Base-by-base conservation (phyloP, 2,329 filamentous ascomycete species). In the Dothistroma septosporum region DNA sequence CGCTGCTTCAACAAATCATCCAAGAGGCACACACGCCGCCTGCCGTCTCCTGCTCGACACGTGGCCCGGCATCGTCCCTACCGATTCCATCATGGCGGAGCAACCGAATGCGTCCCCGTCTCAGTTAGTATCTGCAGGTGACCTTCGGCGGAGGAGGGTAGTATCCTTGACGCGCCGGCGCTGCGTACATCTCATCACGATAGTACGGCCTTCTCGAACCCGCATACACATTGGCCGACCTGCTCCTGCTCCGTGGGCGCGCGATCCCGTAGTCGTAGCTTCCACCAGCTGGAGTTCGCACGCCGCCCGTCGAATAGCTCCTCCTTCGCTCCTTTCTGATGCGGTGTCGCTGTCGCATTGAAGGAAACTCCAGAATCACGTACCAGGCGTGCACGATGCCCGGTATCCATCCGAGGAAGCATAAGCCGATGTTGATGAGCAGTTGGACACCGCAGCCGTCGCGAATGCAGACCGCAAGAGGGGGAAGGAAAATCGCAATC, bases 391-490 rank as follows among this genome's bases (percentile, higher is more conserved):
- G 50, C 11, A 53, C 89, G 78, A 95, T 91, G 19, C 63, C 66
- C 9, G 67, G 70, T 16, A 73, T 60, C 76, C 84, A 87, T 76
- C 83, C 86, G 68, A 92, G 81, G 70, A 90, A 85, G 69, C 90
- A 93, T 77, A 95, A 81, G 72, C 90, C 82, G 77, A 94, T 90
- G 86, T 94, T 94, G 84, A 96, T 92, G 78, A 92, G 81, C 72
- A 96, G 81, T 75, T 94, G 89, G 68, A 85, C 84, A 74, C 87
- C 87, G 79, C 91, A 95, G 71, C 91, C 91, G 67, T 87, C 85
- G 85, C 95, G 91, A 67, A 95, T 86, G 82, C 94, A 91, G 75
- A 96, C 91, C 79, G 91, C 90, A 55, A 96, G 79, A 74, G 92
- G 91, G 57, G 92, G 91, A 68, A 53, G 50, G 50, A 53, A 53